Evolutionary conservation across 2,329 filamentous ascomycete genomes (phyloP).

Genomic region (Curvularia sp.): DNA sequence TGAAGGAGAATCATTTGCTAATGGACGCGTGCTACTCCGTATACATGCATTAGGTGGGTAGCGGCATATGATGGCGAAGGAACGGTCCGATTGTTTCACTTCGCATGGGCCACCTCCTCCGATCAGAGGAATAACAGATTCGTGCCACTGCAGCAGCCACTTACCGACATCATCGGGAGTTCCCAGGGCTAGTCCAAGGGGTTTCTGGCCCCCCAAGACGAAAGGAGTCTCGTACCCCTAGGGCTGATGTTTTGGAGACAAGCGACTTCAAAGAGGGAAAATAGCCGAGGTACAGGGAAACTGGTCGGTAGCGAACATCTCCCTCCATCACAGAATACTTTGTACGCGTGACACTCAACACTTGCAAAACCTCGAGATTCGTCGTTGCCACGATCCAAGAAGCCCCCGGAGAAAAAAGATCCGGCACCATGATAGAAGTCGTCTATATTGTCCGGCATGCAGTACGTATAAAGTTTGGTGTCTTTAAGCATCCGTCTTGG

Average conservation of each 20-base stretch:
- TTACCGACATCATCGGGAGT: neutral
- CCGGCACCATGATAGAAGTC: slow-evolving; percentile 51
- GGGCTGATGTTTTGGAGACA: slow-evolving; percentile 5
- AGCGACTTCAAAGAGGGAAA: neutral
- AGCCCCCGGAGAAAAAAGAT: slow-evolving; percentile 3
- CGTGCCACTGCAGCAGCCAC: neutral
- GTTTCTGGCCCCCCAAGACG: neutral
- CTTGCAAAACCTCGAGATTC: slow-evolving; percentile 14
- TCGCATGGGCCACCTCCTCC: neutral
- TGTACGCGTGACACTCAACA: slow-evolving; percentile 20
- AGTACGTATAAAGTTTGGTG: slow-evolving; percentile 50
- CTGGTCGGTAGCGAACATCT: slow-evolving; percentile 4
- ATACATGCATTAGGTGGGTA: neutral
- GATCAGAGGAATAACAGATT: neutral
- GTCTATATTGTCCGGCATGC: slow-evolving; percentile 60
- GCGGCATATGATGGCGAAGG: neutral
- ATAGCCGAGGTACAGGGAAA: slow-evolving; percentile 20
- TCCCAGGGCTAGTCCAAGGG: neutral
- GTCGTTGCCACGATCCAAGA: slow-evolving; percentile 1
- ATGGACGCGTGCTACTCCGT: neutral
- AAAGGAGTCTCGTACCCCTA: neutral
- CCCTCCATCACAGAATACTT: slow-evolving; percentile 6
- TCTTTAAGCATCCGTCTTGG: slow-evolving; percentile 1
- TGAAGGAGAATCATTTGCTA: neutral
- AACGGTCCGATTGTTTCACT: slow-evolving; percentile 1